Evolutionary conservation across 495 filamentous ascomycete species (phyloP).

Genomic region (Penicillium pulvis): DNA sequence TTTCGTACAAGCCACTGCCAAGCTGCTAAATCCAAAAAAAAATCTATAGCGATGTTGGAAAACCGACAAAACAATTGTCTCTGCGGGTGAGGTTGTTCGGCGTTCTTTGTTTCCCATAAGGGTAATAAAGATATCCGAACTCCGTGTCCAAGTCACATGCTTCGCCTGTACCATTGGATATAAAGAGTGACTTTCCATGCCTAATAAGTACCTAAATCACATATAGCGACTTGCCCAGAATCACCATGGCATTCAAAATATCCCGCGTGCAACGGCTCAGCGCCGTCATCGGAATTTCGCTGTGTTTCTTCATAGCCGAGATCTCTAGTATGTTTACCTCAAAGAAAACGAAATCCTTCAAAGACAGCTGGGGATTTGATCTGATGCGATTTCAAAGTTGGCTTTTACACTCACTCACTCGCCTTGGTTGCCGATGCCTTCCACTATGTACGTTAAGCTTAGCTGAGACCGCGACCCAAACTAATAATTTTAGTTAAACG

Average conservation of each 20-base stretch:
- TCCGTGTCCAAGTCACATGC: background rate
- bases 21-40: too few relatives aligned
- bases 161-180: background rate
- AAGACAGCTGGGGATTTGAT: background rate
- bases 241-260: constrained; percentile 11
- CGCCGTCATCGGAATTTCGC: constrained; percentile 40
- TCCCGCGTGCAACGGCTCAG: constrained; percentile 29
- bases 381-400: constrained; percentile 39
- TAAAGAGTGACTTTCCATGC: background rate
- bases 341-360: background rate
- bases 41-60: too few relatives aligned
- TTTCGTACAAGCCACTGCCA: too few relatives aligned
- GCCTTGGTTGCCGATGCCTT: constrained; percentile 84
- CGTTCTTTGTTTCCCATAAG: background rate
- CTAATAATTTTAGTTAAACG: constrained; percentile 65
- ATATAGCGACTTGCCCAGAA: background rate
- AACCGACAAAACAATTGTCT: too few relatives aligned
- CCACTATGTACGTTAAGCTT: constrained; percentile 64
- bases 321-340: constrained; percentile 31
- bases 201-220: background rate
- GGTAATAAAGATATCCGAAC: background rate
- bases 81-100: background rate
- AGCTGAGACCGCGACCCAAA: background rate
- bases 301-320: constrained; percentile 45
- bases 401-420: constrained; percentile 72